These are phyloP conservation scores for Croton setiger DNA, from an alignment of 441 rosid species.

Conservation along the genomic window DNA sequence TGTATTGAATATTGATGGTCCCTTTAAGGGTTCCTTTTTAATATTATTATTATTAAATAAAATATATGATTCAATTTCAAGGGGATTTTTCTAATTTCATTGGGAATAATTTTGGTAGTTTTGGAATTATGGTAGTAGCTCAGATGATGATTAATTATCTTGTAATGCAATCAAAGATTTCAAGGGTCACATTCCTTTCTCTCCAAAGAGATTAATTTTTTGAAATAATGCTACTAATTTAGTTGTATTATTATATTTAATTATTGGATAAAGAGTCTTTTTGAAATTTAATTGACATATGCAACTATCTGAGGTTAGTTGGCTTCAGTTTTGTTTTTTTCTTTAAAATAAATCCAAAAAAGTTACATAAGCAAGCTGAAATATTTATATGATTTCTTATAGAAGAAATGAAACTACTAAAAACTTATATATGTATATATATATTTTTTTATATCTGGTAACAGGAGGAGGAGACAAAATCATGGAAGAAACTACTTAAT, in stretches of 20 bases:
- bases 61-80: not conserved
- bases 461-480: constrained; percentile 87
- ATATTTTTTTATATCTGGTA: constrained; percentile 13
- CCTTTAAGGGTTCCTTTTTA: not conserved
- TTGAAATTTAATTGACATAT: not conserved
- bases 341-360: no score
- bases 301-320: not conserved
- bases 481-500: constrained; percentile 81
- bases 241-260: not conserved
- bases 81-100: not conserved
- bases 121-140: not conserved
- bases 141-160: not conserved
- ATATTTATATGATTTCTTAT: not conserved
- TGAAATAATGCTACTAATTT: not conserved
- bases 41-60: no score
- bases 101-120: not conserved
- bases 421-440: not conserved
- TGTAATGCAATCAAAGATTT: not conserved
- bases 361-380: not conserved
- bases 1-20: not conserved
- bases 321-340: not conserved
- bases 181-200: not conserved
- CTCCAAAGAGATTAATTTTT: not conserved
- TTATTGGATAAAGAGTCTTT: not conserved
- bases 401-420: no score